Conservation (phyloP, 1,139 yeast species). For the Kurtzmaniella quercitrusa region DNA sequence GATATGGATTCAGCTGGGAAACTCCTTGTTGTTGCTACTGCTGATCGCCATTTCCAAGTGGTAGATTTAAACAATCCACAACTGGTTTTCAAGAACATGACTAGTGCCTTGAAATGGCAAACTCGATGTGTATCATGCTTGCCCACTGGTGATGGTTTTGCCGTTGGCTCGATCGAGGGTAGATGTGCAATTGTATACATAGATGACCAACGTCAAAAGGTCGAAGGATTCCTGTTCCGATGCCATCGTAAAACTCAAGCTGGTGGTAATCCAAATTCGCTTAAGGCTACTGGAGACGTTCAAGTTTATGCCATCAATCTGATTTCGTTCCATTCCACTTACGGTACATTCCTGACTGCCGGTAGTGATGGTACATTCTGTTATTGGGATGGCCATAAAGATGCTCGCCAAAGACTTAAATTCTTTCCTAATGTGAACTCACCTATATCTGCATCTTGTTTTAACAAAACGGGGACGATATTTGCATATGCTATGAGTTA, state of each 20-base stretch:
- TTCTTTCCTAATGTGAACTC: conserved; percentile 72
- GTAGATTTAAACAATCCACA: conserved; percentile 83
- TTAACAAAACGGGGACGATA: conserved; percentile 78
- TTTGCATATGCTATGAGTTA: conserved; percentile 92
- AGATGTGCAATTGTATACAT: conserved; percentile 95
- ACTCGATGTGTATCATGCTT: conserved; percentile 81
- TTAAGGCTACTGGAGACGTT: conserved; percentile 29
- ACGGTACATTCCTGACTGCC: conserved; percentile 90
- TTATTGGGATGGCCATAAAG: conserved; percentile 82
- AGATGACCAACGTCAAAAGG: conserved; percentile 73
- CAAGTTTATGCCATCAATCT: conserved; percentile 75
- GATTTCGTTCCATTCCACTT: conserved; percentile 81
- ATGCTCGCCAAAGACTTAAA: conserved; percentile 81
- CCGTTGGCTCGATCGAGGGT: conserved; percentile 92
- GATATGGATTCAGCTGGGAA: conserved; percentile 83
- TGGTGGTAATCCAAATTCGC: conserved; percentile 2
- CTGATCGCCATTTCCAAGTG: conserved; percentile 78
- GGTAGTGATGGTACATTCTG: conserved; percentile 94
- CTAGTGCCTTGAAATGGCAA: conserved; percentile 90
- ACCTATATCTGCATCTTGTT: conserved; percentile 73
- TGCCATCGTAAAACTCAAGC: conserved; percentile 71
- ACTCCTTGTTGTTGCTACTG: conserved; percentile 85
- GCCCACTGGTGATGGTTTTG: conserved; percentile 88
- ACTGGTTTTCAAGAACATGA: conserved; percentile 65
- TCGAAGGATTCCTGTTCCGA: conserved; percentile 81